Percentiles rank a stretch among this genome's conserved stretches.
phyloP scores from a whole-genome alignment of 2,329 filamentous ascomycete species.

The Clarireedia sp. region DNA sequence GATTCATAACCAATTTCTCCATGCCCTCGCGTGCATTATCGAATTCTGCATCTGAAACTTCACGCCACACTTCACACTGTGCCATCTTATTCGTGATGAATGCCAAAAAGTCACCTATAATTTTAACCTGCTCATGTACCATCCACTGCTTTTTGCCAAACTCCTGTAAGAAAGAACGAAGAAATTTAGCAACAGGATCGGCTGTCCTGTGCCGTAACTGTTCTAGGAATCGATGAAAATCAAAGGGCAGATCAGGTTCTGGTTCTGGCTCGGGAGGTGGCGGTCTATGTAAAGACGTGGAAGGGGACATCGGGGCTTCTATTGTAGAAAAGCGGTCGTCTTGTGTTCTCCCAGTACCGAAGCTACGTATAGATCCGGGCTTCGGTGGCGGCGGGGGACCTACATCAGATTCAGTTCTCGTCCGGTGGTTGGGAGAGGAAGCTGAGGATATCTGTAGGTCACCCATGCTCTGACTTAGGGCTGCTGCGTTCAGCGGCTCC shows the following conservation, averaged over 20 bases:
- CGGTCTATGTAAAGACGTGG: conserved; percentile 46
- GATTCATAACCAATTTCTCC: conserved; percentile 99
- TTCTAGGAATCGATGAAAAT: conserved; percentile 95
- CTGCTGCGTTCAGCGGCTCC: conserved; percentile 49
- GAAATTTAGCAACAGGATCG: conserved; percentile 92
- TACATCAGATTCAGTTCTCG: conserved; percentile 25
- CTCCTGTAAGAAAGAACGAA: conserved; percentile 88
- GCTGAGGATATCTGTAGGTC: conserved; percentile 24
- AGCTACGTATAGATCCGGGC: conserved; percentile 27
- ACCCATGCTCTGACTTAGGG: conserved; percentile 22
- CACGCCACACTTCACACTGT: conserved; percentile 90
- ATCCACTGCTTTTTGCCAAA: conserved; percentile 99
- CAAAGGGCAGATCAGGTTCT: conserved; percentile 82
- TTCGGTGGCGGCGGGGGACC: conserved; percentile 36
- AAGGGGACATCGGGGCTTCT: conserved; percentile 35
- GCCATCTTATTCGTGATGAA: conserved; percentile 99
- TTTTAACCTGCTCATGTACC: conserved; percentile 99
- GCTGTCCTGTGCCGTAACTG: conserved; percentile 93
- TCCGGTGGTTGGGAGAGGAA: conserved; percentile 10
- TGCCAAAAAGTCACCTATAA: conserved; percentile 89
- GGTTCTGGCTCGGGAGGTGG: conserved; percentile 68
- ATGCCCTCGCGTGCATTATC: conserved; percentile 98
- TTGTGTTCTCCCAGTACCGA: conserved; percentile 17
- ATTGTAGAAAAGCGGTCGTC: conserved; percentile 40
- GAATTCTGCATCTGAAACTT: conserved; percentile 92